phyloP scores from a whole-genome alignment of 345 rosid species.

The Linum lewisii region DNA sequence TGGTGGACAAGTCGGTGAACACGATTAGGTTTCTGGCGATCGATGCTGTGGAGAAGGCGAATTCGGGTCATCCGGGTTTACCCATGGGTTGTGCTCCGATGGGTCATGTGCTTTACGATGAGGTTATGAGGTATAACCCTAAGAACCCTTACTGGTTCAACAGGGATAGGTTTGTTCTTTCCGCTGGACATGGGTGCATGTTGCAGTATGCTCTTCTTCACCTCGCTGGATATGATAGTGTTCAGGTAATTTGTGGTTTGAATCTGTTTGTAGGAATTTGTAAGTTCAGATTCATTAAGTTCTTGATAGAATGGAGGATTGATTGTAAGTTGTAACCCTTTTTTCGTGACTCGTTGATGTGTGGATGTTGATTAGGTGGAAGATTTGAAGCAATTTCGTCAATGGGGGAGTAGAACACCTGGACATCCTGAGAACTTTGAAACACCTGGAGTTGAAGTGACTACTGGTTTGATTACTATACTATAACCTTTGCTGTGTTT shows the following conservation, averaged over 20 bases:
- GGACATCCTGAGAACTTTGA: conserved; percentile 99
- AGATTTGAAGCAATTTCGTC: conserved; percentile 87
- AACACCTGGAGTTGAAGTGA: conserved; percentile 97
- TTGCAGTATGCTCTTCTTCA: conserved; percentile 88
- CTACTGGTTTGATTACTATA: conserved; percentile 51
- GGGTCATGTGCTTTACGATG: conserved; percentile 86
- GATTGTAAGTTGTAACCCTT: no score
- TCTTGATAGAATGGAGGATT: no score
- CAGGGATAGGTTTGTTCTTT: conserved; percentile 87
- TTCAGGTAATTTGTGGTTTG: conserved; percentile 33
- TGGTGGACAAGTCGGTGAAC: conserved; percentile 73
- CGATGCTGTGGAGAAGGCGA: conserved; percentile 96
- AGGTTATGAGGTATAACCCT: conserved; percentile 84
- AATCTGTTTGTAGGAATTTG: no score
- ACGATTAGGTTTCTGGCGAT: conserved; percentile 79
- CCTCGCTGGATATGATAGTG: conserved; percentile 94
- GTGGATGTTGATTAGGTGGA: conserved; percentile 47
- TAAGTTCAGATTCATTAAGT: no score
- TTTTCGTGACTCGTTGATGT: no score
- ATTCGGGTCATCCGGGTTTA: conserved; percentile 92
- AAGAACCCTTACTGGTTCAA: conserved; percentile 97
- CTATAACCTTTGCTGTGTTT: background rate
- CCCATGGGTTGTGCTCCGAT: conserved; percentile 98
- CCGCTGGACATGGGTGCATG: conserved; percentile 98
- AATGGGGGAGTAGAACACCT: conserved; percentile 95